Evolutionary conservation across 2,329 filamentous ascomycete genomes (phyloP), one percentile per base, ranked within the genome.

Genomic region (Xylariaceae sp.): DNA sequence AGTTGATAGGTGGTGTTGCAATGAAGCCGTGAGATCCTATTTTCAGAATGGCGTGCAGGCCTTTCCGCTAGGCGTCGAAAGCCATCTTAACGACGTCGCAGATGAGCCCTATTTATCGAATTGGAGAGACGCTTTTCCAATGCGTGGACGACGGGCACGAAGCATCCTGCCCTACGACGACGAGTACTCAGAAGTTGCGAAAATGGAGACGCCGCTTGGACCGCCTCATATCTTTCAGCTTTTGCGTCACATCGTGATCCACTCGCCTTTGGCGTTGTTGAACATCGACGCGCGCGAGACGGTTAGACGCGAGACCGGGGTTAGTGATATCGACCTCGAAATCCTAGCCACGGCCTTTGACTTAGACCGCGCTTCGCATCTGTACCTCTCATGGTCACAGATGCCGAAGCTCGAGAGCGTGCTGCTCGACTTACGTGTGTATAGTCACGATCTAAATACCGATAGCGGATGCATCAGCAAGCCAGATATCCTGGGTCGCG

Each of bases 151-250:
- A 20, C 48, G 20, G 12, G 12, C 51, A 1, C 54, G n/a, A 18
- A 29, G n/a, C 9, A 62, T 67, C 19, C 53, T 69, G 1, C 66
- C 66, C n/a, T 69, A 62, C 23, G 65, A 67, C 26, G 65, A 69
- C 19, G 65, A 67, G 44, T 16, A 18, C 0, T 19, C 26, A 2
- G 41, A 29, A 16, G 19, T 23, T 1, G n/a, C 26, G 2, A 63
- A 65, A 40, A 50, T 19, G 32, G 42, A 7, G 32, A 51, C 32
- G 5, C 46, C 46, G 7, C 14, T 9, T n/a, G 44, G 50, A 2
- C 14, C 20, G 1, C 48, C 59, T 1, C 18, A 45, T 4, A 41
- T 65, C 9, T 65, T 61, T 41, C 47, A 57, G 32, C 37, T 64
- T 7, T 20, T 68, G 10, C 50, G 65, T 14, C 64, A 68, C 43